Base-by-base conservation (phyloP, 2,329 filamentous ascomycete species). In the Talaromyces verruculosus region DNA sequence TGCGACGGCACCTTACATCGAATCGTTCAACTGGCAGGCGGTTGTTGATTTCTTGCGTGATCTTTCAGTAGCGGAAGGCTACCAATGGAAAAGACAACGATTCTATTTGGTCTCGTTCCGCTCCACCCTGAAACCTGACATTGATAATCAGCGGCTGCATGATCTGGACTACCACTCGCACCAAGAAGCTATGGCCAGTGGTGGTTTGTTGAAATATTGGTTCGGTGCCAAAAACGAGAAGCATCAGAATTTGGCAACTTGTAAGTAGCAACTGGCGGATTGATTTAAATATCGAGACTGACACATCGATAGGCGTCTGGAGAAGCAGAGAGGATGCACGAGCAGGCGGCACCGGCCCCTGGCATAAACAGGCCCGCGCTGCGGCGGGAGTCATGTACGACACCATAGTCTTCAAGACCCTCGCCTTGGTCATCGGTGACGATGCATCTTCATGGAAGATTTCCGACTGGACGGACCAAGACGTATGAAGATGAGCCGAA, bases 161-260 rank as follows among this genome's bases (percentile, higher is more conserved):
- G 83, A 84, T 30, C 83, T 97, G 37, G 93, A 97, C 78, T 88
- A 89, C 73, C 87, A 87, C 67, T 91, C 91, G 6, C 93, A 97
- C 76, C 84, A 86, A 28, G 93, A 97, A 76, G 93, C 93, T 13
- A 89, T 89, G 19, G 84, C 84, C 45, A 91, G 88, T 72, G 93
- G 93, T 5, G 92, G 92, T 0, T 85, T 97, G 74, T 79, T 97
- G 74, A 96, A 96, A 86, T 97, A 97, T 78, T 97, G 93, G 92
- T 97, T 96, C 77, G 92, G 92, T 1, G 83, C 81, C 39, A 89
- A 90, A 22, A 88, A 96, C 79, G 80, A 77, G 51, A 83, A 90
- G 61, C 84, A 89, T 68, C 83, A 87, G 73, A 97, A 97, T 79
- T 78, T 97, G 72, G 93, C 93, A 51, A 97, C 93, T 59, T 93